Percentiles rank a stretch among this genome's conserved stretches.
phyloP scores from a whole-genome alignment of 805 yeast species.

The Candida germanica region DNA sequence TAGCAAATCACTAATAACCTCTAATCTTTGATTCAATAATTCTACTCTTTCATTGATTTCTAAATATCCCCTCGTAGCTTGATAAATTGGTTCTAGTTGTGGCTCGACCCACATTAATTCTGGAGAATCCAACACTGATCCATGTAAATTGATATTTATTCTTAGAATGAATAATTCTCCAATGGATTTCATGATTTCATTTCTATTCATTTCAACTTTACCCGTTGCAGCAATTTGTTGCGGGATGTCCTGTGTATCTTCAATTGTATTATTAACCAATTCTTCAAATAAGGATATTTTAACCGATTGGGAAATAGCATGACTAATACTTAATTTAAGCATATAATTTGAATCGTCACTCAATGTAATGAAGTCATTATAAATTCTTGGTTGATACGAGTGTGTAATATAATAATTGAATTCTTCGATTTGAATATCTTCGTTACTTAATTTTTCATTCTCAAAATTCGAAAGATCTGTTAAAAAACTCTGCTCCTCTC shows the following conservation, averaged over 20 bases:
- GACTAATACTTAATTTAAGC: slow-evolving; percentile 89
- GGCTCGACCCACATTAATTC: slow-evolving; percentile 99
- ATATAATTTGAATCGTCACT: slow-evolving; percentile 88
- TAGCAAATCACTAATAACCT: slow-evolving; percentile 86
- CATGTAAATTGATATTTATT: slow-evolving; percentile 78
- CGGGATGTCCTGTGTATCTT: slow-evolving; percentile 95
- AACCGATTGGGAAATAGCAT: slow-evolving; percentile 93
- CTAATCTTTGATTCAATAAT: slow-evolving; percentile 83
- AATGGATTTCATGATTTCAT: slow-evolving; percentile 94
- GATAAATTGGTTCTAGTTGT: slow-evolving; percentile 94
- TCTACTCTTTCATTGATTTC: slow-evolving; percentile 95
- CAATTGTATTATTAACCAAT: slow-evolving; percentile 92
- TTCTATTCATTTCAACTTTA: slow-evolving; percentile 89
- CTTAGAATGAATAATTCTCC: slow-evolving; percentile 91
- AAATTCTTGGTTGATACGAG: slow-evolving; percentile 91
- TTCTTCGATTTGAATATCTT: slow-evolving; percentile 92
- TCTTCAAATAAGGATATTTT: slow-evolving; percentile 95
- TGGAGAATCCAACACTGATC: slow-evolving; percentile 90
- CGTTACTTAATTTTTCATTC: slow-evolving; percentile 84
- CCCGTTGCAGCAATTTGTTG: slow-evolving; percentile 94
- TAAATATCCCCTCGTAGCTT: slow-evolving; percentile 91
- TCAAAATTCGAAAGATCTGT: slow-evolving; percentile 87
- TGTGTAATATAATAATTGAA: slow-evolving; percentile 92
- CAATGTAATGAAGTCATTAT: slow-evolving; percentile 91
- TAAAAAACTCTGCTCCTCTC: slow-evolving; percentile 80